Evolutionary conservation across 2,329 filamentous ascomycete genomes (phyloP).

Genomic region (Fusarium burgessii): DNA sequence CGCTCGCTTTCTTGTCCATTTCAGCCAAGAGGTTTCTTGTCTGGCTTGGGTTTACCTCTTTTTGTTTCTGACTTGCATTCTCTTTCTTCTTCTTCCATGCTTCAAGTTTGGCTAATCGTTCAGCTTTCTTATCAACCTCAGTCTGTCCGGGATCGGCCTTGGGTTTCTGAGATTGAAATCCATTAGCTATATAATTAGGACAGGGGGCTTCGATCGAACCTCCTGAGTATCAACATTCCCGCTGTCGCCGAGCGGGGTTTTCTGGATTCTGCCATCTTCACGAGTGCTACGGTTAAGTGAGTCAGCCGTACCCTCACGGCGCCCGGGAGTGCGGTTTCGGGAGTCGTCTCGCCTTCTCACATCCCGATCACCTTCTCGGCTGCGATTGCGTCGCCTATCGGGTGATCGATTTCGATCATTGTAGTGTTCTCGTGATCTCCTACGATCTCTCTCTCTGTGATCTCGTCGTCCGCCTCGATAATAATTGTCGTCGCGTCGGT

Average conservation of each 20-base stretch:
- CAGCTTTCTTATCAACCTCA: slow-evolving; percentile 80
- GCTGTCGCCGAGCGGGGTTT: slow-evolving; percentile 62
- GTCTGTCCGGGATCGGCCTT: slow-evolving; percentile 63
- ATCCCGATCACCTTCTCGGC: slow-evolving; percentile 74
- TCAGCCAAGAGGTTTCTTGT: slow-evolving; percentile 76
- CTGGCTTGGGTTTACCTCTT: slow-evolving; percentile 73
- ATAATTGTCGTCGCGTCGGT: slow-evolving; percentile 73
- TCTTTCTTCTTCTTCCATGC: slow-evolving; percentile 94
- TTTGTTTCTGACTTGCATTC: slow-evolving; percentile 78
- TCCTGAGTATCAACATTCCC: slow-evolving; percentile 65
- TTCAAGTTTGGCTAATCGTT: slow-evolving; percentile 83
- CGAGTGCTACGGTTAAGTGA: slow-evolving; percentile 74
- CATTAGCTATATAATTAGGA: slow-evolving; percentile 40
- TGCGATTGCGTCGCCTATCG: slow-evolving; percentile 69
- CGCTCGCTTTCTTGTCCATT: slow-evolving; percentile 77
- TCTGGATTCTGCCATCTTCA: slow-evolving; percentile 70
- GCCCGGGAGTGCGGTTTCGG: slow-evolving; percentile 72
- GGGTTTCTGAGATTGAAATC: slow-evolving; percentile 63
- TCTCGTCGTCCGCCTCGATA: slow-evolving; percentile 73
- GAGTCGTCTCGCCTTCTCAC: slow-evolving; percentile 80
- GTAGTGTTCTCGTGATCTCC: slow-evolving; percentile 72
- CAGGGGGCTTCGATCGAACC: slow-evolving; percentile 59
- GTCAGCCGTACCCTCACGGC: slow-evolving; percentile 78
- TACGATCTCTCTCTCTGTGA: slow-evolving; percentile 66
- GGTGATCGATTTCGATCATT: slow-evolving; percentile 69